These are phyloP conservation scores for Sugiyamaella pinicola DNA, from an alignment of 1,139 yeast species.

Conservation along the genomic window DNA sequence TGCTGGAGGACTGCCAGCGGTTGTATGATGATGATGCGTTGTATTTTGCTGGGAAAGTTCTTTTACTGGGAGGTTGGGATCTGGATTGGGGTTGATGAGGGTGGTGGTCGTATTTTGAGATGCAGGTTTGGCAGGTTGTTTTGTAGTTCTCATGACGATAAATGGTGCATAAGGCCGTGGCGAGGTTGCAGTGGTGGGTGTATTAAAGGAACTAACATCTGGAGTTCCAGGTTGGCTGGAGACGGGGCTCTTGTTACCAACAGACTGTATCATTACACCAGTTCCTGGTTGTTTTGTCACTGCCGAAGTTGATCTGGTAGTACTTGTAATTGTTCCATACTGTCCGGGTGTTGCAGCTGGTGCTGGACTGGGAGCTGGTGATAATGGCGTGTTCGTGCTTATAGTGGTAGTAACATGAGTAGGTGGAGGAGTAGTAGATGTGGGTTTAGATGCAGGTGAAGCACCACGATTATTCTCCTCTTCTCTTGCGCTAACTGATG, in stretches of 20 bases:
- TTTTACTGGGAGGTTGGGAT: neutral
- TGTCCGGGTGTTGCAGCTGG: too few relatives aligned
- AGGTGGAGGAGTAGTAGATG: neutral
- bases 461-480: neutral
- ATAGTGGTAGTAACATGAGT: neutral
- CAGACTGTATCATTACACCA: too few relatives aligned
- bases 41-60: neutral
- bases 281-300: too few relatives aligned
- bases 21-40: neutral
- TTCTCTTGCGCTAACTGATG: neutral
- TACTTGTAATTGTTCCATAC: too few relatives aligned
- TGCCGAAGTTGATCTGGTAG: neutral
- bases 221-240: neutral
- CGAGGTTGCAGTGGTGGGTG: constrained; percentile 1
- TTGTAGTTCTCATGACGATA: constrained; percentile 22
- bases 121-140: constrained; percentile 16
- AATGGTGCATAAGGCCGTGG: constrained; percentile 20
- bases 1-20: neutral
- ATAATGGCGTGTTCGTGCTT: neutral
- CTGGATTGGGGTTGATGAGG: neutral
- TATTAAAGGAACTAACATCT: neutral
- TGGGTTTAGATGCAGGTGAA: neutral
- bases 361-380: neutral
- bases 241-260: neutral
- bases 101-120: constrained; percentile 1